Evolutionary conservation across 2,329 filamentous ascomycete genomes (phyloP), one percentile per base, ranked within the genome.

Genomic region (Pestalotiopsis sp.): DNA sequence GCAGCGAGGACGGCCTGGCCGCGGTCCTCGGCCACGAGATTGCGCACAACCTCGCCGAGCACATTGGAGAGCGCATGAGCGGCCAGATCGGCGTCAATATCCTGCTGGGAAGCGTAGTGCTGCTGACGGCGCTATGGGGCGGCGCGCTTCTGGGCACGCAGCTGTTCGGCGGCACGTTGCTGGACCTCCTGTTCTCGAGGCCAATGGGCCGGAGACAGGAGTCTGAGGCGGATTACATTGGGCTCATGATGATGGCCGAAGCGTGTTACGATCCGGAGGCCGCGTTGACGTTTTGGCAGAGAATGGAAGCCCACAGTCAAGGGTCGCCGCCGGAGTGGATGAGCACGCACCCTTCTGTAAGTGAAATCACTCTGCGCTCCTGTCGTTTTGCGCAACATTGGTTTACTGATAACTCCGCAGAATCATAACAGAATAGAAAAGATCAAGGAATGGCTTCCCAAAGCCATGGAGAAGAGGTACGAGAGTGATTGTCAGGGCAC

Each of bases 21-120:
- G 89, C 92, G 1, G 91, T 95, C 2, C 83, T 95, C 14, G 91
- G 92, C 14, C 93, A 95, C 79, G 93, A 95, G 81, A 93, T 95
- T 70, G 91, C 92, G 20, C 93, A 95, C 76, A 92, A 91, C 71
- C 85, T 93, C 17, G 91, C 91, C 0, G 86, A 88, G 68, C 92
- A 94, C 76, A 81, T 86, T 6, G 89, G 86, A 20, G 93, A 95
- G 83, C 85, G 88, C 39, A 81, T 88, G 74, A 88, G 86, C 13
- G 82, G 83, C 52, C 81, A 82, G 62, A 83, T 87, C 70, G 84
- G 87, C n/a, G 80, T 81, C 68, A 87, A 86, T 65, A 79, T 88
- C 27, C 79, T 88, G 38, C 78, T 86, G 12, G 85, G 83, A 27
- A 85, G 83, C 62, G 70, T 86, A 31, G 82, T 88, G 68, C 76